Conservation (phyloP, 2,329 filamentous ascomycete species). For the Rosellinia necatrix region DNA sequence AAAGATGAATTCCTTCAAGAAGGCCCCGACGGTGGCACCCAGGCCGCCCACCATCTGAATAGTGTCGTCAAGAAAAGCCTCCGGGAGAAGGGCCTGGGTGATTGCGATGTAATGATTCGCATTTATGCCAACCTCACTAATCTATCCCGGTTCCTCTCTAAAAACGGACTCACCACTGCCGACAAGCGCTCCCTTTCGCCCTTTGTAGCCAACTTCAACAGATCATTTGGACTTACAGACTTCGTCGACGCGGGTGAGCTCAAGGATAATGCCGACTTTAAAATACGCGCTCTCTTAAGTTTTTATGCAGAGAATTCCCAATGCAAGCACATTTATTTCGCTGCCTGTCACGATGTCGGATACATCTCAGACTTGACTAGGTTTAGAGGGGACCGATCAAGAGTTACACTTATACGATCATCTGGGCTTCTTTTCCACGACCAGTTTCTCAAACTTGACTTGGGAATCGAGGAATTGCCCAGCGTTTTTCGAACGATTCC, state of each 20-base stretch:
- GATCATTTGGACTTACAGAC: slow-evolving; percentile 61
- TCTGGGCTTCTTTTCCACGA: slow-evolving; percentile 53
- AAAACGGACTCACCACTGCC: slow-evolving; percentile 53
- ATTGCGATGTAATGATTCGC: slow-evolving; percentile 59
- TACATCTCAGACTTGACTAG: slow-evolving; percentile 62
- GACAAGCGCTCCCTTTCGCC: slow-evolving; percentile 61
- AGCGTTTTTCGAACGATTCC: slow-evolving; percentile 55
- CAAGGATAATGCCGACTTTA: slow-evolving; percentile 64
- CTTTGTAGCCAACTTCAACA: slow-evolving; percentile 61
- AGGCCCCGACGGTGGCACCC: slow-evolving; percentile 58
- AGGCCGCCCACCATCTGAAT: slow-evolving; percentile 58
- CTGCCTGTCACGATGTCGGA: slow-evolving; percentile 63
- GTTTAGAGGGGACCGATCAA: slow-evolving; percentile 52
- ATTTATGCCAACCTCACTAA: slow-evolving; percentile 61
- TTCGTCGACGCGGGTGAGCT: slow-evolving; percentile 65
- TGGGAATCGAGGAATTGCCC: slow-evolving; percentile 56
- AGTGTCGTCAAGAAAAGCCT: slow-evolving; percentile 55
- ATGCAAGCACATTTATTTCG: slow-evolving; percentile 68
- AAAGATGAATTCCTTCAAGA: slow-evolving; percentile 53
- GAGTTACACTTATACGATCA: slow-evolving; percentile 59
- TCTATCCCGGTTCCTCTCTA: slow-evolving; percentile 55
- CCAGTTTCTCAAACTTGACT: slow-evolving; percentile 56
- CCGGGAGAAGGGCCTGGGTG: slow-evolving; percentile 51
- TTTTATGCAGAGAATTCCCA: slow-evolving; percentile 62
- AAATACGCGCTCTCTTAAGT: slow-evolving; percentile 55